Conservation (phyloP, 2,329 filamentous ascomycete genomes). For the Chrysosphaeria jannelii region DNA sequence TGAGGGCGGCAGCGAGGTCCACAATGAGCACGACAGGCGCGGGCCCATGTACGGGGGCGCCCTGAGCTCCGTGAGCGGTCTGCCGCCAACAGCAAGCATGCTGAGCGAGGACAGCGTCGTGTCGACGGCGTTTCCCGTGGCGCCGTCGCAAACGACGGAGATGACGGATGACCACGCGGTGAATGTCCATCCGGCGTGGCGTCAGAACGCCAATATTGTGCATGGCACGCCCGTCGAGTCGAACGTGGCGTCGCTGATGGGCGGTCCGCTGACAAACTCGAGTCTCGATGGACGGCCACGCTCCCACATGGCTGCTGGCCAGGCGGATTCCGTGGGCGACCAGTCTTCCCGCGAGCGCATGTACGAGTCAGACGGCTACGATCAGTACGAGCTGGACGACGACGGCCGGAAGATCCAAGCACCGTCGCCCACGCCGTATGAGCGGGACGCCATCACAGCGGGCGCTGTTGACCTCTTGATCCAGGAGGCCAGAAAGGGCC, state of each 20-base stretch:
- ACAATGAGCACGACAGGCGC: no score
- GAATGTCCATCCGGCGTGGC: no score
- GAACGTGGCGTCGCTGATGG: conserved; percentile 58
- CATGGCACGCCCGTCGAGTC: conserved; percentile 61
- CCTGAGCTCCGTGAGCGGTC: no score
- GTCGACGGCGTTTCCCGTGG: no score
- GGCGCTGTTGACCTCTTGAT: conserved; percentile 23
- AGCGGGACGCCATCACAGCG: conserved; percentile 21
- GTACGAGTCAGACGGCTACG: conserved; percentile 13
- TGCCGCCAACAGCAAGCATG: no score
- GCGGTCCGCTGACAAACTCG: conserved; percentile 42
- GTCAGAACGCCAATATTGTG: conserved; percentile 53
- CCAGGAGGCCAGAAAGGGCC: conserved; percentile 18
- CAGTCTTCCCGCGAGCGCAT: conserved; percentile 10
- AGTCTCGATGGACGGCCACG: no score
- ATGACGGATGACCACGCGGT: no score
- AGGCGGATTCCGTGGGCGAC: no score
- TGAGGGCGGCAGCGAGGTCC: conserved; percentile 30
- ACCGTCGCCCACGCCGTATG: conserved; percentile 23
- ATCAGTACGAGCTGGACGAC: conserved; percentile 25
- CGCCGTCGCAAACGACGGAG: conserved; percentile 12
- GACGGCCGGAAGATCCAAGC: conserved; percentile 23
- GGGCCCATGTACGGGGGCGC: no score
- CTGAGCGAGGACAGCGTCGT: no score
- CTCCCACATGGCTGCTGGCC: no score